Conservation (phyloP, 2,329 filamentous ascomycete genomes). For the Pseudogymnoascus sp. region DNA sequence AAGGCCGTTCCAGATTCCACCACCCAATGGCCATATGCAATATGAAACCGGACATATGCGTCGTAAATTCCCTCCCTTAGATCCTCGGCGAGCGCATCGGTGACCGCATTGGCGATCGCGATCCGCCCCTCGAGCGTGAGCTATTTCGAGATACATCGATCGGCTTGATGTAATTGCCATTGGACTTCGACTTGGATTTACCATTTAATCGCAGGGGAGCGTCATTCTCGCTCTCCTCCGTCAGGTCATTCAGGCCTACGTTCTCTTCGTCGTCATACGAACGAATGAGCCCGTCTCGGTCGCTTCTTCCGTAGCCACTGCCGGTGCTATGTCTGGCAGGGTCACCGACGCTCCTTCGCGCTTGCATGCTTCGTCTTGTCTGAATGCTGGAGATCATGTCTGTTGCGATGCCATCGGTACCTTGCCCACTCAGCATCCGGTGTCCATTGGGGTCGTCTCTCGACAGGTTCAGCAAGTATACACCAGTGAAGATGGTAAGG, state of each 20-base stretch:
- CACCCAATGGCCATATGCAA: slow-evolving; percentile 4
- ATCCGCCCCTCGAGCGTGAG: background rate
- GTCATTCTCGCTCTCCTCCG: slow-evolving; percentile 67
- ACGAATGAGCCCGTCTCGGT: slow-evolving; percentile 76
- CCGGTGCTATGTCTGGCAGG: slow-evolving; percentile 51
- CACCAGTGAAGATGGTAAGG: slow-evolving; percentile 87
- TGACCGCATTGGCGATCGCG: background rate
- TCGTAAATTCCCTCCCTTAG: slow-evolving; percentile 2
- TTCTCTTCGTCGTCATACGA: slow-evolving; percentile 80
- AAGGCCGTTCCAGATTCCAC: slow-evolving; percentile 5
- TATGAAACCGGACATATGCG: background rate
- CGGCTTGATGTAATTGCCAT: slow-evolving; percentile 4
- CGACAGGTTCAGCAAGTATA: slow-evolving; percentile 94
- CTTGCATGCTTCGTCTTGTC: slow-evolving; percentile 89
- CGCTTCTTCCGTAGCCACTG: slow-evolving; percentile 51
- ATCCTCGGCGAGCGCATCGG: slow-evolving; percentile 1
- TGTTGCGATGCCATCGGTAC: slow-evolving; percentile 74
- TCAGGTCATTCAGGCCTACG: slow-evolving; percentile 65
- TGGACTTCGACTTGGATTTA: background rate
- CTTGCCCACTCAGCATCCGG: slow-evolving; percentile 51
- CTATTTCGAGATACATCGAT: background rate
- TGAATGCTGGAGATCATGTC: slow-evolving; percentile 85
- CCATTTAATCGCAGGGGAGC: slow-evolving; percentile 13
- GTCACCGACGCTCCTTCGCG: slow-evolving; percentile 59
- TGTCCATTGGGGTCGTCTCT: slow-evolving; percentile 79